Conservation (phyloP, 305 asterid genomes). For the Stenogyne calaminthoides region DNA sequence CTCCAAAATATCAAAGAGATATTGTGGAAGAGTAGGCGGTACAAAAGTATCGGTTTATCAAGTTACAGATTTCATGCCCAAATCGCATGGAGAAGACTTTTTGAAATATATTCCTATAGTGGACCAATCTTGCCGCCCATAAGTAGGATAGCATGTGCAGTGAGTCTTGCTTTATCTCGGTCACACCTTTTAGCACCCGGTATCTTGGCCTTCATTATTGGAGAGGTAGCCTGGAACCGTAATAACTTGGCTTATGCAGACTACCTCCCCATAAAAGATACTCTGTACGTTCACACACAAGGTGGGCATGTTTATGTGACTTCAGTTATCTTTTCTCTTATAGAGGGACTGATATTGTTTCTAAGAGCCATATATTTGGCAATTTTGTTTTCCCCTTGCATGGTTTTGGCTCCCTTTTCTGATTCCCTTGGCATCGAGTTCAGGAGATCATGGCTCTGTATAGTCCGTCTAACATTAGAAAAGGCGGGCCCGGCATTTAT, state of each 20-base stretch:
- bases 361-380: slow-evolving; percentile 69
- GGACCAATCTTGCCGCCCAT: slow-evolving; percentile 58
- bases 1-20: slow-evolving; percentile 42
- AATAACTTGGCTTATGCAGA: slow-evolving; percentile 62
- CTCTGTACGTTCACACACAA: slow-evolving; percentile 56
- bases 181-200: slow-evolving; percentile 87
- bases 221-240: slow-evolving; percentile 61
- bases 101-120: slow-evolving; percentile 50
- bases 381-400: slow-evolving; percentile 72
- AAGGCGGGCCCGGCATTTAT: slow-evolving; percentile 94
- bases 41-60: slow-evolving; percentile 32
- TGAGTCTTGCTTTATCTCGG: slow-evolving; percentile 74
- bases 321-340: slow-evolving; percentile 52
- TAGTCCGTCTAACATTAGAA: slow-evolving; percentile 66
- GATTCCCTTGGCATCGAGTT: slow-evolving; percentile 69
- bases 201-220: slow-evolving; percentile 60
- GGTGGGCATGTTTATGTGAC: slow-evolving; percentile 57
- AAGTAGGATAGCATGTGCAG: slow-evolving; percentile 68
- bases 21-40: slow-evolving; percentile 40
- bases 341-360: slow-evolving; percentile 68
- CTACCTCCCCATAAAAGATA: slow-evolving; percentile 50
- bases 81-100: slow-evolving; percentile 68
- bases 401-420: slow-evolving; percentile 82
- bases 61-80: slow-evolving; percentile 50
- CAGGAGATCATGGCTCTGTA: slow-evolving; percentile 69